Evolutionary conservation across 148 eudicot genomes (phyloP).

Genomic region (Rhododendron ferrugineum): DNA sequence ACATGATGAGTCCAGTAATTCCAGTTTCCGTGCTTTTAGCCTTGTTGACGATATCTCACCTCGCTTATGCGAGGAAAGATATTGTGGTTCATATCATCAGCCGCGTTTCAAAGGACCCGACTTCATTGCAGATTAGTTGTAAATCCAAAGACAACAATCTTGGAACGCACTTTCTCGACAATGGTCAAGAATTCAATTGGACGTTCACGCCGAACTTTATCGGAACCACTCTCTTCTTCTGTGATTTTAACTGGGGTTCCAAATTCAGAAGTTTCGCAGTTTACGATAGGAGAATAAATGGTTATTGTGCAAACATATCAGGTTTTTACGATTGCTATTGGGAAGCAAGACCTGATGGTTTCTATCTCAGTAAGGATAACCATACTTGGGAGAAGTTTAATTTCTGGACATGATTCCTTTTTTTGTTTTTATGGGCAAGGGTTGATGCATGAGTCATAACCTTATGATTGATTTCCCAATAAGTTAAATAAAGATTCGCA

Average conservation of each 20-base stretch:
- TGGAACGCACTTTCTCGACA: too few species aligned
- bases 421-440: too few species aligned
- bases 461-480: not conserved
- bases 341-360: not conserved
- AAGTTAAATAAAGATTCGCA: not conserved
- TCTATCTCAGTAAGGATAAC: not conserved
- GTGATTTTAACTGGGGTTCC: not conserved
- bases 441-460: too few species aligned
- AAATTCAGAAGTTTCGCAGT: not conserved
- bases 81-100: not conserved
- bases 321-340: not conserved
- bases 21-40: not conserved
- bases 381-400: not conserved
- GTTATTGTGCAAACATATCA: too few species aligned
- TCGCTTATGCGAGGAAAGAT: not conserved
- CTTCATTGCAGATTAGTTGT: not conserved
- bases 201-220: not conserved
- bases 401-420: not conserved
- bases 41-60: not conserved
- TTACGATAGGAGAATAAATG: not conserved
- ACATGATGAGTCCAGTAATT: not conserved
- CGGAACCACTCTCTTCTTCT: not conserved
- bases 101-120: not conserved
- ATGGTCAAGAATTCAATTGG: not conserved
- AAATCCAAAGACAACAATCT: too few species aligned